A percentile compares a stretch with the other conserved stretches of the same genome.
phyloP scores from a whole-genome alignment of 2,329 filamentous ascomycete genomes.

The Clonostachys rosea region DNA sequence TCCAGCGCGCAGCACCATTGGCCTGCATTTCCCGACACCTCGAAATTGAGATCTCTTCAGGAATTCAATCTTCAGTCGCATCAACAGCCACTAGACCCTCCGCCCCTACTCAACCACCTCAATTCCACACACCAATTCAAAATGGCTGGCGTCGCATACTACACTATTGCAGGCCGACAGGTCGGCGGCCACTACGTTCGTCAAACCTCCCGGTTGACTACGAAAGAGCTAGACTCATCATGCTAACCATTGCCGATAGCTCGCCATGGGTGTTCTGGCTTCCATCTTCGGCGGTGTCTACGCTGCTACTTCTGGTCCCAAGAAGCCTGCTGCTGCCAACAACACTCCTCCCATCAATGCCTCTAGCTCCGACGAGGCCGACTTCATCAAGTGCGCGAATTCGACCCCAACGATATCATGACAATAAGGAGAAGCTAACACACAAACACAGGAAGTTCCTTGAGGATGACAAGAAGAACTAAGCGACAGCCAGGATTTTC shows the following conservation, averaged over 20 bases:
- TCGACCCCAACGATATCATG: constrained; percentile 5
- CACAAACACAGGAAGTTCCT: constrained; percentile 27
- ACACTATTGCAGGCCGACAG: constrained; percentile 54
- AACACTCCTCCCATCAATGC: constrained; percentile 57
- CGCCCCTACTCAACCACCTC: constrained; percentile 18
- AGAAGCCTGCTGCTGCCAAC: constrained; percentile 32
- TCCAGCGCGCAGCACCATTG: neutral
- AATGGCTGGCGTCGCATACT: constrained; percentile 35
- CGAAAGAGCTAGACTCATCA: constrained; percentile 3
- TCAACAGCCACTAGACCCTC: constrained; percentile 16
- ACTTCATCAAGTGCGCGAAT: constrained; percentile 58
- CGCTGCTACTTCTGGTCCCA: constrained; percentile 36
- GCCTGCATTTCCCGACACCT: neutral
- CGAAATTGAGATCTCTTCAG: too few relatives aligned
- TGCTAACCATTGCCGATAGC: constrained; percentile 26
- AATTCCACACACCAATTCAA: constrained; percentile 29
- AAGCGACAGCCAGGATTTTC: constrained; percentile 9
- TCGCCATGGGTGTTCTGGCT: constrained; percentile 52
- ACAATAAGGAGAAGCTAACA: constrained; percentile 1
- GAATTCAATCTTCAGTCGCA: too few relatives aligned
- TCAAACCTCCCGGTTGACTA: constrained; percentile 8
- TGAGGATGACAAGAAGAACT: constrained; percentile 34
- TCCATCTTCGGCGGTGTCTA: constrained; percentile 44
- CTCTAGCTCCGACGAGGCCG: constrained; percentile 56
- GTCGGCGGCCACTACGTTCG: constrained; percentile 58